A percentile compares a stretch with the other conserved stretches of the same genome.
These are phyloP conservation scores for Gnetum montanum DNA, from an alignment of 75 land plant species.

Conservation along the genomic window DNA sequence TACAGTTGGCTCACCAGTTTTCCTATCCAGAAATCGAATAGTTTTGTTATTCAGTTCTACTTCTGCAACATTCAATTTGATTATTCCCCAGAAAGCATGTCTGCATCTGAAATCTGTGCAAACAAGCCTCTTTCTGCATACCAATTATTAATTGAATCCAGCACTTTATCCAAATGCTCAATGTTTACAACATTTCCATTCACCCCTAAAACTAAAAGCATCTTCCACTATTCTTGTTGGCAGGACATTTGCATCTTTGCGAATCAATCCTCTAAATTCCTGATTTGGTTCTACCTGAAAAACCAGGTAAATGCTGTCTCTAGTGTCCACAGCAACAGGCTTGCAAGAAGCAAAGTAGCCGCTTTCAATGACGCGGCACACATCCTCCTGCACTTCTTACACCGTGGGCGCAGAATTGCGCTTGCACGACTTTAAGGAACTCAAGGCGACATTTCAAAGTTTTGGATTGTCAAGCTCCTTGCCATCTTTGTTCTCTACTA, in stretches of 20 bases:
- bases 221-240: conserved; percentile 87
- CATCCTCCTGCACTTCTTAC: conserved; percentile 94
- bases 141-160: conserved; percentile 89
- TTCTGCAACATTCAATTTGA: conserved; percentile 81
- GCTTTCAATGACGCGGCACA: conserved; percentile 74
- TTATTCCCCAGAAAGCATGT: conserved; percentile 94
- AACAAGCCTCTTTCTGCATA: conserved; percentile 85
- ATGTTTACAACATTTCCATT: conserved; percentile 93
- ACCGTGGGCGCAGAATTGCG: conserved; percentile 84
- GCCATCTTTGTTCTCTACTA: conserved; percentile 92
- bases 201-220: conserved; percentile 82
- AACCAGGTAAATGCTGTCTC: conserved; percentile 86
- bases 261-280: conserved; percentile 87
- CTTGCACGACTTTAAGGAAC: conserved; percentile 57
- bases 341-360: conserved; percentile 80
- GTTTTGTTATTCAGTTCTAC: conserved; percentile 92
- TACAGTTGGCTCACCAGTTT: conserved; percentile 89
- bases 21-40: conserved; percentile 92
- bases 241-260: conserved; percentile 97
- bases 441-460: conserved; percentile 44
- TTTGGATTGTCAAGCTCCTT: conserved; percentile 80
- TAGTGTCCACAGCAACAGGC: conserved; percentile 92
- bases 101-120: conserved; percentile 91
- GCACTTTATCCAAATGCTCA: conserved; percentile 65
- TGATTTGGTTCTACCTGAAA: conserved; percentile 99